Evolutionary conservation across 1,284 basidiomycete species (phyloP).

Genomic region (Cryptococcus hybrid): DNA sequence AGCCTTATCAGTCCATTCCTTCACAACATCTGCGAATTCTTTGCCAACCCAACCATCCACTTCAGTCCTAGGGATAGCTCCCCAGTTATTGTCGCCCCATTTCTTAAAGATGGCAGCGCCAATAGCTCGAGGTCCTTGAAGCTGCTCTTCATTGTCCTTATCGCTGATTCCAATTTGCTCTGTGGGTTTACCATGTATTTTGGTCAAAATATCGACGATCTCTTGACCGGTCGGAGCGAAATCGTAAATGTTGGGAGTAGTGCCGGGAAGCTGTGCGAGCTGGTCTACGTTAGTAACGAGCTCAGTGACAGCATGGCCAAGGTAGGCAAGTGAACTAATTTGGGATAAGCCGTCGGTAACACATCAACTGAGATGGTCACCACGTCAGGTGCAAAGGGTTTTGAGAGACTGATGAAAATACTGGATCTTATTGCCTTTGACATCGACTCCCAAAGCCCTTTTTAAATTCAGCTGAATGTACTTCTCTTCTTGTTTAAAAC

Average conservation of each 20-base stretch:
- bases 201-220: conserved; percentile 4
- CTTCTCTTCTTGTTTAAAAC: too few relatives aligned
- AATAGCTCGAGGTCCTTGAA: neutral
- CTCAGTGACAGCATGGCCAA: conserved; percentile 9
- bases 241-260: conserved; percentile 4
- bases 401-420: conserved; percentile 7
- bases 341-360: neutral
- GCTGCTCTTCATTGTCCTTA: conserved; percentile 1
- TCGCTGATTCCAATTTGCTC: conserved; percentile 1
- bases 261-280: neutral
- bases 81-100: conserved; percentile 10
- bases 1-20: conserved; percentile 15
- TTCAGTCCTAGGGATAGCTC: neutral
- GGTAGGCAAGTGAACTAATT: conserved; percentile 5
- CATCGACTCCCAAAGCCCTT: conserved; percentile 6
- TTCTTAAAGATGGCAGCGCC: conserved; percentile 2
- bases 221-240: conserved; percentile 7
- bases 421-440: conserved; percentile 5
- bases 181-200: conserved; percentile 6
- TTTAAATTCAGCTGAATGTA: neutral
- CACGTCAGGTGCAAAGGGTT: conserved; percentile 8
- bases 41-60: conserved; percentile 4
- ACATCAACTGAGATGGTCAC: neutral
- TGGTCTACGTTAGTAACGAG: conserved; percentile 1
- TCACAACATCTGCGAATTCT: conserved; percentile 4